phyloP scores from a whole-genome alignment of 73 alveolate genomes.

The Paramecium pentaurelia region DNA sequence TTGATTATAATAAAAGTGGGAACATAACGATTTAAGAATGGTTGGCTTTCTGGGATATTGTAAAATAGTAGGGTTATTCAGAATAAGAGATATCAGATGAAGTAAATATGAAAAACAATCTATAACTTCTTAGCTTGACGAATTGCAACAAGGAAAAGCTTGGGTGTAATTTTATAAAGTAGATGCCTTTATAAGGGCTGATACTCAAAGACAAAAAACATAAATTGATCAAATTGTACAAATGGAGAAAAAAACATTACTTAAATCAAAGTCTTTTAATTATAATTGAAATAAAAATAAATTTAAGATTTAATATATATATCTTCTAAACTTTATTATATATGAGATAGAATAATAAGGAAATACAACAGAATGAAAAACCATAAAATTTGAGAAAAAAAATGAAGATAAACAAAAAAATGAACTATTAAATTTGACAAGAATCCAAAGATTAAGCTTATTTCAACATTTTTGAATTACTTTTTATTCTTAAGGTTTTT shows the following conservation, averaged over 20 bases:
- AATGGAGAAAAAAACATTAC: background rate
- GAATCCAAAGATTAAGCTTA: too few species aligned
- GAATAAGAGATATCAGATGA: slow-evolving; percentile 56
- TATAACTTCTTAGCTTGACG: background rate
- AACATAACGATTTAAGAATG: slow-evolving; percentile 53
- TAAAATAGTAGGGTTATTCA: slow-evolving; percentile 35
- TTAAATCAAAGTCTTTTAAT: background rate
- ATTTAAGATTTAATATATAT: background rate
- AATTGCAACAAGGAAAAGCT: background rate
- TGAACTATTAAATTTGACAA: too few species aligned
- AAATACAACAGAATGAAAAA: slow-evolving; percentile 50
- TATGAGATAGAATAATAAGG: too few species aligned
- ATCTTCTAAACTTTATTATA: background rate
- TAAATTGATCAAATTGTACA: background rate
- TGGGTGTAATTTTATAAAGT: background rate
- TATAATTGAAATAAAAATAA: background rate
- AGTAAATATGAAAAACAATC: background rate
- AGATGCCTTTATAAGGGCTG: background rate
- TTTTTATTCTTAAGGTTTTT: too few species aligned
- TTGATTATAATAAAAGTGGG: slow-evolving; percentile 49
- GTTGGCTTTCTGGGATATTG: slow-evolving; percentile 57
- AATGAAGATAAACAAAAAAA: too few species aligned
- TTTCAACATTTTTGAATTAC: too few species aligned
- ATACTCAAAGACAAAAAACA: background rate
- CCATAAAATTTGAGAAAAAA: slow-evolving; percentile 52